Percentiles rank a stretch among this genome's conserved stretches.
phyloP scores from a whole-genome alignment of 768 basidiomycete genomes.

The Amanita phalloides region DNA sequence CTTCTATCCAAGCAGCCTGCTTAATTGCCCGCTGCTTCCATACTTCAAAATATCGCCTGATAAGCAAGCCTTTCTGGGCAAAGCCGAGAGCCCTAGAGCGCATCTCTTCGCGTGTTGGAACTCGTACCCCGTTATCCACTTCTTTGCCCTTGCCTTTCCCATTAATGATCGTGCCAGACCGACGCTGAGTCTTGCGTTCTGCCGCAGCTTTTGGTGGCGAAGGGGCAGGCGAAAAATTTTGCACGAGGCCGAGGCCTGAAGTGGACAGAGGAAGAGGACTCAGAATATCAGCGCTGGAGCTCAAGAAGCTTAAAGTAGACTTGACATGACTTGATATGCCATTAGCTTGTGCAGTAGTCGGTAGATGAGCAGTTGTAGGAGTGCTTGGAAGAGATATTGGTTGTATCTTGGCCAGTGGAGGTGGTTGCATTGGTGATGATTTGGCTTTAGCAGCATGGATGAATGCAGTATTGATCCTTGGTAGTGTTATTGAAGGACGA shows the following conservation, averaged over 20 bases:
- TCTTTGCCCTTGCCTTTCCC: slow-evolving; percentile 20
- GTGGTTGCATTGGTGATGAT: slow-evolving; percentile 24
- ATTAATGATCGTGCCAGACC: slow-evolving; percentile 11
- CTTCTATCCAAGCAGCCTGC: slow-evolving; percentile 48
- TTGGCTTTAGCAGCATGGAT: slow-evolving; percentile 5
- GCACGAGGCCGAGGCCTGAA: slow-evolving; percentile 15
- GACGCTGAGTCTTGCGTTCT: background rate
- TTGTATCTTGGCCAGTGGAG: slow-evolving; percentile 25
- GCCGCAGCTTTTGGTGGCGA: background rate
- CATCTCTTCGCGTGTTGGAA: slow-evolving; percentile 20
- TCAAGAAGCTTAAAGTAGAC: slow-evolving; percentile 14
- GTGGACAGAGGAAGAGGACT: slow-evolving; percentile 32
- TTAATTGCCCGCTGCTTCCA: slow-evolving; percentile 39
- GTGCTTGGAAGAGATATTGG: slow-evolving; percentile 40
- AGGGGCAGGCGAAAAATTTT: slow-evolving; percentile 16
- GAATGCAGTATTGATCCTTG: slow-evolving; percentile 15
- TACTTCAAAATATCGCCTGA: slow-evolving; percentile 28
- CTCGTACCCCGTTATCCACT: slow-evolving; percentile 10
- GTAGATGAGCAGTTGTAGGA: slow-evolving; percentile 21
- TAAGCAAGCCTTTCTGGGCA: slow-evolving; percentile 23
- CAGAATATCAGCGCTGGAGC: slow-evolving; percentile 23
- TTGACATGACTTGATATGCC: slow-evolving; percentile 18
- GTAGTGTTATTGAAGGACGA: slow-evolving; percentile 11
- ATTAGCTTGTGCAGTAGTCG: slow-evolving; percentile 21
- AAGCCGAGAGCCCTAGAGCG: slow-evolving; percentile 33